Evolutionary conservation across 495 filamentous ascomycete species (phyloP), one percentile per base, ranked within the genome.

Genomic region (Penicillium atrosanguineum): DNA sequence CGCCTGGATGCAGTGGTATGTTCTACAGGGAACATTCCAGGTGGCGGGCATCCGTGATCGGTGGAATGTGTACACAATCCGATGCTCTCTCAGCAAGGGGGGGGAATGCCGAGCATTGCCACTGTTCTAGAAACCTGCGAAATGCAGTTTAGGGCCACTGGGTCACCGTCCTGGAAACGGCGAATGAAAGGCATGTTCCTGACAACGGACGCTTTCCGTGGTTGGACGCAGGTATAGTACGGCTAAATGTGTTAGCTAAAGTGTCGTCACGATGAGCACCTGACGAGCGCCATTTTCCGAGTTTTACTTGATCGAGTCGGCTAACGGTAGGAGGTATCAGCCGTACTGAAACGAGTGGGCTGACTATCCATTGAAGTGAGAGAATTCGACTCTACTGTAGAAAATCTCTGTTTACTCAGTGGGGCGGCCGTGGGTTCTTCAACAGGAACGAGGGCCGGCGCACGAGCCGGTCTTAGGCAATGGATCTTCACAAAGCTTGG

Each of bases 81-180:
- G 49, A 43, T 46, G 3, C 31, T 34, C 31, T 34, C 31, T 14
- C 3, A 34, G 31, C 31, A 34, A 34, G 31, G 31, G 31, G 11
- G 3, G 28, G 28, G n/a, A n/a, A n/a, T 34, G 31, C 31, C 31
- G 31, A 34, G 31, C 31, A 14, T 64, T 54, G 47, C 61, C 56
- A 64, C 57, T 50, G 3, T 67, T 67, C 64, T 67, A 62, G 64
- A 67, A 67, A 52, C 20, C 48, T 67, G 29, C 56, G 64, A 15
- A 36, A 55, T 55, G 18, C 20, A 62, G 61, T 60, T 40, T 52
- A 62, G 18, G 7, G 18, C 11, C 28, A 34, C 34, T 57, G 55
- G 57, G 55, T 59, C 57, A n/a, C n/a, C n/a, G n/a, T 36, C 23
- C 23, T 23, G 37, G 9, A 20, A 39, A 20, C 29, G 47, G 28